Evolutionary conservation across 1,284 basidiomycete genomes (phyloP), one percentile per base, ranked within the genome.

Genomic region (Malassezia furfur): DNA sequence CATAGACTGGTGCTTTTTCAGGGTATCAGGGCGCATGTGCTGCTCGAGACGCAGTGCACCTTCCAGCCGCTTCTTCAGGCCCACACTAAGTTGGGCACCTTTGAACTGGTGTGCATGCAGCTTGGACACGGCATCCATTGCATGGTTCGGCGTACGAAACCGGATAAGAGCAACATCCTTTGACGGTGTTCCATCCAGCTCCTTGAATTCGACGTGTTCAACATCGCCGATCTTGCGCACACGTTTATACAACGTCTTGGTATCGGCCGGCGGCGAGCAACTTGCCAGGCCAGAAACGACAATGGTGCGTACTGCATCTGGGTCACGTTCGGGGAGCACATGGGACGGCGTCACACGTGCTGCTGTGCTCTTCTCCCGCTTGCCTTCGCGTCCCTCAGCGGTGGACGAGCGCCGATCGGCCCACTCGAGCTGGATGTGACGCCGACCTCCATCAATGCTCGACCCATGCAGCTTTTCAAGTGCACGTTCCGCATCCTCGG

Each of bases 101-200:
- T 96, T 94, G 81, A 86, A 96, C 38, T 91, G 84, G 73, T 94
- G 90, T 0, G 88, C 88, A 72, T 98, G 89, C 0, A 98, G 82
- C 77, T 89, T 91, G 55, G 77, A 78, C 30, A 88, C 81, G 1
- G 86, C 86, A 19, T 84, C 82, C 48, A 82, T 79, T 0, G 91
- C 89, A 52, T 82, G 78, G 21, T 74, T 71, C 21, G 90, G 84
- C 0, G 82, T 84, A 1, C 80, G 77, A 75, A 93, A 94, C 30
- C 90, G 68, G 39, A 87, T 83, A 65, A 88, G 80, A 3, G 90
- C 91, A 9, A 68, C 65, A 40, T 74, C 70, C 14, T 40, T 50
- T 36, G 39, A 43, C 11, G 58, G 60, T 6, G 10, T 12, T 1
- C 21, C 50, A 12, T 30, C 35, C 10, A 14, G n/a, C n/a, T 36